Conservation (phyloP, 2,329 filamentous ascomycete genomes). For the Periconia digitata region DNA sequence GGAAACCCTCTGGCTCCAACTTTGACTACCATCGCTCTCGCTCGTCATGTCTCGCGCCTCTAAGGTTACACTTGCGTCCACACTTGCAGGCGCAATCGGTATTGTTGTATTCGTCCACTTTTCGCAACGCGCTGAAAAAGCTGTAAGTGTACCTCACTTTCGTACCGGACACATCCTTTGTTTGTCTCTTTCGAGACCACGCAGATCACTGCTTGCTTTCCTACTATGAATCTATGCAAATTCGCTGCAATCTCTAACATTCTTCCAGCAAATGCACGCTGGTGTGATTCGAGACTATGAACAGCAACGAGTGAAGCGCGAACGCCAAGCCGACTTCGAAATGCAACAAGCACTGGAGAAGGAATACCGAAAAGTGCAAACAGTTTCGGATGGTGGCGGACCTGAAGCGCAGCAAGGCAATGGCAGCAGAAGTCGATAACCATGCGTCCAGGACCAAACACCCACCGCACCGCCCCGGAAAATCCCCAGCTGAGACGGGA, state of each 20-base stretch:
- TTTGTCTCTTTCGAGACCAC: no score
- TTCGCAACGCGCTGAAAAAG: conserved; percentile 80
- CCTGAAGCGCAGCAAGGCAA: conserved; percentile 23
- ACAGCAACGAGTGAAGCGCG: conserved; percentile 84
- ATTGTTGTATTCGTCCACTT: conserved; percentile 88
- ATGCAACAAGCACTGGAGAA: conserved; percentile 82
- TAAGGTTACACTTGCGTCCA: conserved; percentile 79
- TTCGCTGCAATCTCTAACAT: conserved; percentile 11
- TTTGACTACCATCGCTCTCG: not conserved
- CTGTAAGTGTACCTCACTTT: conserved; percentile 57
- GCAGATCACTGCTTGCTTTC: no score
- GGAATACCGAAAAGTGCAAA: conserved; percentile 88
- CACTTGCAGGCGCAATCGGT: conserved; percentile 71
- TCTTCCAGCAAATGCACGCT: conserved; percentile 81
- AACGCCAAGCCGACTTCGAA: conserved; percentile 92
- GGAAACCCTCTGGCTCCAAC: not conserved
- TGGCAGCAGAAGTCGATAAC: not conserved
- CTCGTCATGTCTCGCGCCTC: conserved; percentile 81
- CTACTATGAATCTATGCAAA: not conserved
- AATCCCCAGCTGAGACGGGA: not conserved
- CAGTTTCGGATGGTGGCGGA: conserved; percentile 55
- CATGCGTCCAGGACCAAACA: not conserved
- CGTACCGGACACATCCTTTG: not conserved
- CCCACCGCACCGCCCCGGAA: not conserved
- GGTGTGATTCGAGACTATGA: conserved; percentile 95